A percentile compares a stretch with the other conserved stretches of the same genome.
Evolutionary conservation across 2,329 filamentous ascomycete genomes (phyloP).

Genomic region (Diplodia scrobiculata): DNA sequence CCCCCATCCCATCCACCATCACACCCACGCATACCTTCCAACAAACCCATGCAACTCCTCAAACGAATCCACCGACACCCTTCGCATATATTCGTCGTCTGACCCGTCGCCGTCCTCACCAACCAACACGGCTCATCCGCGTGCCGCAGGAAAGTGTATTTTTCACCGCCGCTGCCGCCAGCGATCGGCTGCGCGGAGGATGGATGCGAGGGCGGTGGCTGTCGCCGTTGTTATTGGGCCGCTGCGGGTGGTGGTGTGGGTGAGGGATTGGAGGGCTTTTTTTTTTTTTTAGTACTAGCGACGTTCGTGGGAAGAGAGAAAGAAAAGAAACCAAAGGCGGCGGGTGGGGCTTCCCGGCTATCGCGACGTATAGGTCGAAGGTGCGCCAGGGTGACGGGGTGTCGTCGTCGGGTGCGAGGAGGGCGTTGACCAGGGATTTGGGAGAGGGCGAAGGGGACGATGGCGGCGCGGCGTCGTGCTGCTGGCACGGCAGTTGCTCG

Average conservation of each 20-base stretch:
- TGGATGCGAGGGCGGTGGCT: background rate
- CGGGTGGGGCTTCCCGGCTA: background rate
- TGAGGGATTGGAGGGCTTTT: background rate
- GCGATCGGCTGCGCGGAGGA: background rate
- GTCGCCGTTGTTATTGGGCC: no score
- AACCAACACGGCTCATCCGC: background rate
- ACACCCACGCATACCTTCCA: background rate
- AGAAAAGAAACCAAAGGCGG: background rate
- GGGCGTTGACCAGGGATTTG: background rate
- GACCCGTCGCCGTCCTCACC: background rate
- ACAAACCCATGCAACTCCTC: background rate
- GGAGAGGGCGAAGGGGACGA: background rate
- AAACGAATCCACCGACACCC: background rate
- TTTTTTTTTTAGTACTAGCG: background rate
- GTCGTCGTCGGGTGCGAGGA: background rate
- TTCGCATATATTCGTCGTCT: background rate
- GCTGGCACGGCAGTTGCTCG: constrained; percentile 4
- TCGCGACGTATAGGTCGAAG: constrained; percentile 4
- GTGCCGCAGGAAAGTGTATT: background rate
- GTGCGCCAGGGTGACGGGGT: background rate
- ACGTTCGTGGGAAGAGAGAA: background rate
- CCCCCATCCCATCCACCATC: no score
- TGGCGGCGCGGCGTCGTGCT: background rate
- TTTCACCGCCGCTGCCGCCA: background rate
- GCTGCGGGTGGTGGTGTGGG: background rate